These are phyloP conservation scores for Diaporthe vexans DNA, from an alignment of 2,329 filamentous ascomycete genomes.

Conservation along the genomic window DNA sequence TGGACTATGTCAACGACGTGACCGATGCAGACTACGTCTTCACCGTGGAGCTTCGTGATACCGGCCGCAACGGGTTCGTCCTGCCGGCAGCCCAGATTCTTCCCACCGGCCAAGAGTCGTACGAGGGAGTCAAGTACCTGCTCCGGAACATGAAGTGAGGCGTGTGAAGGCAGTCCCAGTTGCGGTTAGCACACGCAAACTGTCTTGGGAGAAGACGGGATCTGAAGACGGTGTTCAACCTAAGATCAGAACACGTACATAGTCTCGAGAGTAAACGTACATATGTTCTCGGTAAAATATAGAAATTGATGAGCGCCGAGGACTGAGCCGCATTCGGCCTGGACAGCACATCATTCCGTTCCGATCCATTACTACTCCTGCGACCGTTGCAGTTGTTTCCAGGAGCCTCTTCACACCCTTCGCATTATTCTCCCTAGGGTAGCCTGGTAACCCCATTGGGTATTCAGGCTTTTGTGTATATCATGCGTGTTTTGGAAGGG, in stretches of 20 bases:
- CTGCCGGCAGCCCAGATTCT: conserved; percentile 59
- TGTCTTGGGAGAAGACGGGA: neutral
- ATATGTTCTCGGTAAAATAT: neutral
- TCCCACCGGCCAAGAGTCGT: conserved; percentile 59
- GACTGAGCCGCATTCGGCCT: neutral
- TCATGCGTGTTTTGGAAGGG: too few species aligned
- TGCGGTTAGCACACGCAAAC: neutral
- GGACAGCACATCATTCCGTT: neutral
- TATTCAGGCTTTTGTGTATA: too few species aligned
- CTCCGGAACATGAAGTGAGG: conserved; percentile 55
- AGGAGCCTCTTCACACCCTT: too few species aligned
- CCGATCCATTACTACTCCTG: too few species aligned
- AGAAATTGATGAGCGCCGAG: neutral
- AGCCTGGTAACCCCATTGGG: too few species aligned
- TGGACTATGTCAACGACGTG: conserved; percentile 61
- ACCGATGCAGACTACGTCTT: conserved; percentile 58
- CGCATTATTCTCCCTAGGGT: too few species aligned
- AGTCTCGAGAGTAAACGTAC: neutral
- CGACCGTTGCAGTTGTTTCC: too few species aligned
- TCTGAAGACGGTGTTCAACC: neutral
- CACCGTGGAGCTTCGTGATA: conserved; percentile 56
- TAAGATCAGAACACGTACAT: neutral
- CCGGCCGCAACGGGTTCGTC: conserved; percentile 57
- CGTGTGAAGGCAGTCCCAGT: neutral
- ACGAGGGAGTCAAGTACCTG: conserved; percentile 72